phyloP scores from a whole-genome alignment of 1,139 yeast genomes.

The Kodamaea anthophila region DNA sequence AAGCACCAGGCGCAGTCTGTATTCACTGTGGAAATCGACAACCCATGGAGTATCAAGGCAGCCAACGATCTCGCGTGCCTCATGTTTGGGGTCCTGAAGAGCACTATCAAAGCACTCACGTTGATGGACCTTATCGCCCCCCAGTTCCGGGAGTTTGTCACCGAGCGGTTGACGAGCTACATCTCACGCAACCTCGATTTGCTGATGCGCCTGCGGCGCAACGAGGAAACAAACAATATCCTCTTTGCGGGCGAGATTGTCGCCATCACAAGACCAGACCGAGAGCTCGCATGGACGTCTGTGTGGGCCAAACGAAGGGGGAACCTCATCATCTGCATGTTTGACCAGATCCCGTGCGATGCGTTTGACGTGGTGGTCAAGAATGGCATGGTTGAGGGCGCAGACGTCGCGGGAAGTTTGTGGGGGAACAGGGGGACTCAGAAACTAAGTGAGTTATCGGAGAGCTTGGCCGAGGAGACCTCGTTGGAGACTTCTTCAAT shows the following conservation, averaged over 20 bases:
- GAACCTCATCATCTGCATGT: constrained; percentile 69
- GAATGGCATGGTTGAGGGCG: constrained; percentile 11
- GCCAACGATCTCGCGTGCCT: constrained; percentile 88
- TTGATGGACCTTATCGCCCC: constrained; percentile 75
- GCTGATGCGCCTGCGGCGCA: constrained; percentile 9
- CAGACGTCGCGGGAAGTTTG: constrained; percentile 39
- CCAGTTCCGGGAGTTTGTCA: constrained; percentile 61
- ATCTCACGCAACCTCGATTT: constrained; percentile 14
- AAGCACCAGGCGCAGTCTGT: constrained; percentile 71
- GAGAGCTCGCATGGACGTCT: constrained; percentile 66
- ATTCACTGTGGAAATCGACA: constrained; percentile 68
- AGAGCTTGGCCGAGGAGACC: constrained; percentile 20
- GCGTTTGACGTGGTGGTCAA: constrained; percentile 55
- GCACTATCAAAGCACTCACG: constrained; percentile 55
- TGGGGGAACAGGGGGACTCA: constrained; percentile 18
- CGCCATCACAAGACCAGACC: constrained; percentile 47
- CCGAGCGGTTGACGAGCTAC: constrained; percentile 43
- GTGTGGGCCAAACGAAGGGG: constrained; percentile 82
- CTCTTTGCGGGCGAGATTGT: constrained; percentile 52
- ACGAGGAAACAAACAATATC: constrained; percentile 25
- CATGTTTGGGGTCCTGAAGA: constrained; percentile 74
- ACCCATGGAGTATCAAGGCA: constrained; percentile 77
- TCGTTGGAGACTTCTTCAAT: constrained; percentile 35
- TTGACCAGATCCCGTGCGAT: constrained; percentile 84
- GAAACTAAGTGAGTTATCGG: constrained; percentile 25